Conservation (phyloP, 129 eudicot species). For the Ambrosia artemisiifolia region DNA sequence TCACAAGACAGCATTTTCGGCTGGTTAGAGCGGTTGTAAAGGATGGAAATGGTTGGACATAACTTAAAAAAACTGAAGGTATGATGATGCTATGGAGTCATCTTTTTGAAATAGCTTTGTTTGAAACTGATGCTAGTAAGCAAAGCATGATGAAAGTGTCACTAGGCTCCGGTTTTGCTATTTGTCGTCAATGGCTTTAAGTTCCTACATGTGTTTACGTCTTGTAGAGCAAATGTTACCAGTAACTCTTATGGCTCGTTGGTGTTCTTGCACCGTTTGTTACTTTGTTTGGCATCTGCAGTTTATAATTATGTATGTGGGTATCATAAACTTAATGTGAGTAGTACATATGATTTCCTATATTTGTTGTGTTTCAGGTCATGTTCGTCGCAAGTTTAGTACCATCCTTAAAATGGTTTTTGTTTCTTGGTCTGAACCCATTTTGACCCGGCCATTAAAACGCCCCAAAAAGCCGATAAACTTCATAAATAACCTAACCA, state of each 20-base stretch:
- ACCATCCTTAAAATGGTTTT: not conserved
- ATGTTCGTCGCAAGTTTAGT: not conserved
- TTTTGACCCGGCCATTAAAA: not conserved
- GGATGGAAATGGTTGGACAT: not conserved
- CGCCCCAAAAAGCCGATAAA: not conserved
- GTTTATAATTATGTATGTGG: not conserved
- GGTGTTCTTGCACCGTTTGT: not conserved
- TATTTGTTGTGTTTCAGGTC: not conserved
- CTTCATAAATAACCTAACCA: constrained; percentile 14
- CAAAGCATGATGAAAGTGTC: constrained; percentile 4
- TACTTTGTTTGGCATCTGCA: not conserved
- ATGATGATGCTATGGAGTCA: constrained; percentile 12
- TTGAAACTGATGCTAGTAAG: not conserved
- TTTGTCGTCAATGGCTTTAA: constrained; percentile 14
- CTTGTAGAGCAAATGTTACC: constrained; percentile 2
- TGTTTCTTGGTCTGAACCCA: not conserved
- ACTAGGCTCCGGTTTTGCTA: constrained; percentile 9
- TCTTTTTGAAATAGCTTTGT: constrained; percentile 11
- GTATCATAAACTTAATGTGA: not conserved
- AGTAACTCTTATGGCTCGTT: constrained; percentile 5
- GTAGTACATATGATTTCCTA: not conserved
- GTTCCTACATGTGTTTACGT: not conserved
- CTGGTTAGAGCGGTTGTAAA: constrained; percentile 46
- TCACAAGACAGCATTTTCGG: constrained; percentile 76
- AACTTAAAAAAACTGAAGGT: constrained; percentile 3